Percentiles rank a stretch among this genome's conserved stretches.
phyloP scores from a whole-genome alignment of 805 yeast species.

The Kuraishia capsulata region DNA sequence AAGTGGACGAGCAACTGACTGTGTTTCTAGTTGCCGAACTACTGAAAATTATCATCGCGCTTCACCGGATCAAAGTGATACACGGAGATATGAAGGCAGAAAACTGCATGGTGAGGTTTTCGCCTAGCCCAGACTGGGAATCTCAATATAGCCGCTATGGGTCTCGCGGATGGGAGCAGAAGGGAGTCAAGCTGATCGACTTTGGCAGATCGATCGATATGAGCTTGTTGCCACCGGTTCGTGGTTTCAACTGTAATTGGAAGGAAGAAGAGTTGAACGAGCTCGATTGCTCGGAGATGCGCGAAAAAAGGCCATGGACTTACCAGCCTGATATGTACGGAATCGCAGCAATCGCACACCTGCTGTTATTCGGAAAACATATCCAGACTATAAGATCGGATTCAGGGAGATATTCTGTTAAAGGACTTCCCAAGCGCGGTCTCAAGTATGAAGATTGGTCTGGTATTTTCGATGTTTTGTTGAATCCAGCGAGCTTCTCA shows the following conservation, averaged over 20 bases:
- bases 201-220: slow-evolving; percentile 78
- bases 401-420: neutral
- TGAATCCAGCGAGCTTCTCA: neutral
- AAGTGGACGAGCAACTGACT: slow-evolving; percentile 64
- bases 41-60: slow-evolving; percentile 41
- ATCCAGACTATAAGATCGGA: slow-evolving; percentile 30
- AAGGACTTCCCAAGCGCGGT: neutral
- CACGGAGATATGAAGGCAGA: slow-evolving; percentile 87
- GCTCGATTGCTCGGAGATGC: slow-evolving; percentile 63
- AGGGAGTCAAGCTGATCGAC: slow-evolving; percentile 62
- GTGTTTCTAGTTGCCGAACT: slow-evolving; percentile 60
- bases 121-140: slow-evolving; percentile 9
- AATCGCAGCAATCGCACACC: slow-evolving; percentile 64
- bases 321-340: slow-evolving; percentile 83
- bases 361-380: slow-evolving; percentile 60
- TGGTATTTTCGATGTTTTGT: neutral
- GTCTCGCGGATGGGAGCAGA: slow-evolving; percentile 34
- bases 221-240: slow-evolving; percentile 38
- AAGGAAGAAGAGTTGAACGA: slow-evolving; percentile 39
- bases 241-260: slow-evolving; percentile 53
- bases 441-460: neutral
- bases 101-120: slow-evolving; percentile 68
- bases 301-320: slow-evolving; percentile 53
- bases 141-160: slow-evolving; percentile 25
- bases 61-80: slow-evolving; percentile 61